Evolutionary conservation across 306 rosid genomes (phyloP).

Genomic region (Ceratonia siliqua): DNA sequence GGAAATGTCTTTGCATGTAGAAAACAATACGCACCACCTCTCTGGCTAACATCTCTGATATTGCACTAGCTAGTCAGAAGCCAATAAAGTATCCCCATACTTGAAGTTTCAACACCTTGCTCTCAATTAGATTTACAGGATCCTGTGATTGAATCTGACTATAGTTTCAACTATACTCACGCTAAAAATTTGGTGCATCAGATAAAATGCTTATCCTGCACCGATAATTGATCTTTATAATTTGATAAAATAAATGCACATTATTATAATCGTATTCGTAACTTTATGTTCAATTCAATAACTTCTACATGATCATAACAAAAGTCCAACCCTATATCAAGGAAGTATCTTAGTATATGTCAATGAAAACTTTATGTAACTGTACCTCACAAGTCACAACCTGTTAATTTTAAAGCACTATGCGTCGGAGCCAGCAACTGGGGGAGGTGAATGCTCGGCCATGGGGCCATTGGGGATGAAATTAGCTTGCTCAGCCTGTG

Average conservation of each 20-base stretch:
- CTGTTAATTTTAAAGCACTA: constrained; percentile 10
- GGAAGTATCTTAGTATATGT: neutral
- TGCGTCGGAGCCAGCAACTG: constrained; percentile 23
- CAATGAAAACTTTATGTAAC: neutral
- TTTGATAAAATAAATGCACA: too few relatives aligned
- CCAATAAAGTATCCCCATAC: neutral
- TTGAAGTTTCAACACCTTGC: constrained; percentile 2
- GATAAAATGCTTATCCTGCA: constrained; percentile 8
- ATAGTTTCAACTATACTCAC: constrained; percentile 22
- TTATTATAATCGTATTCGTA: neutral
- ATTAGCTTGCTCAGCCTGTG: constrained; percentile 30
- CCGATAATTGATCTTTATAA: neutral
- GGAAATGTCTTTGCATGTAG: too few relatives aligned
- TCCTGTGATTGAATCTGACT: constrained; percentile 5
- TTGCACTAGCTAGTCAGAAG: neutral
- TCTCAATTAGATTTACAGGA: constrained; percentile 9
- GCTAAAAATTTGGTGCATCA: constrained; percentile 24
- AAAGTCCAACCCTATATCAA: neutral
- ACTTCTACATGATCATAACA: neutral
- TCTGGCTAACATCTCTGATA: neutral
- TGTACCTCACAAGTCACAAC: neutral
- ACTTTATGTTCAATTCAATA: neutral
- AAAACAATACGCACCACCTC: neutral
- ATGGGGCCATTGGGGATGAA: constrained; percentile 27
- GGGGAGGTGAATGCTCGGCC: constrained; percentile 31